Base-by-base conservation (phyloP, 257 asterid genomes). In the Gardenia jasminoides region DNA sequence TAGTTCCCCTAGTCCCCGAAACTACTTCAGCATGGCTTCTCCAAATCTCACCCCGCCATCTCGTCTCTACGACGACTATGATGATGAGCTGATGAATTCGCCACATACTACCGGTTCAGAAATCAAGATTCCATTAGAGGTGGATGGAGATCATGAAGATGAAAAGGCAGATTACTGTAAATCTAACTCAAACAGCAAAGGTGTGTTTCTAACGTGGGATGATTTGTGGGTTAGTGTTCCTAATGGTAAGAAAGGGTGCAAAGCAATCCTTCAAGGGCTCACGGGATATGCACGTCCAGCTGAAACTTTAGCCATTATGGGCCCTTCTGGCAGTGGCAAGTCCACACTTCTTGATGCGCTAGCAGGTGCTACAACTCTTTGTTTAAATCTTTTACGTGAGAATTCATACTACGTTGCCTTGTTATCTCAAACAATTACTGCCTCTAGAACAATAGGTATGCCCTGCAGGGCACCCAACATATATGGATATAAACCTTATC, bases 291-390 rank as follows among this genome's bases (percentile, higher is more conserved):
- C 78, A 19, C 74, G 75, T 41, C 84, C 81, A 3, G 79, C 81
- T 76, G 81, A 81, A 54, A 54, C 70, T 71, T 48, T 81, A 72
- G 84, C 84, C 1, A 66, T 81, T 10, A 81, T 76, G 84, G 84
- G 84, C 16, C 84, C 84, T 76, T 76, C 84, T 70, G 84, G 84
- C 48, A 70, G 78, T 76, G 84, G 84, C 68, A 81, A 81, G 10
- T 76, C 84, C 24, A 81, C 81, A 1, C 74, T 81, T 39, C 81
- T 81, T 39, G 84, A 81, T 39, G 72, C 84, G 10, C 64, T 81
- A 71, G 84, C 84, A 68, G 81, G 84, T 82, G 65, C 44, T 66
- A 12, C 8, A 3, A 19, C 19, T 10, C 54, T 46, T 46, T 61
- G 8, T 10, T 36, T n/a, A 16, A 61, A 6, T 47, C 52, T 1